A percentile compares a stretch with the other conserved stretches of the same genome.
phyloP scores from a whole-genome alignment of 805 yeast genomes.

The Yamadazyma scolyti region DNA sequence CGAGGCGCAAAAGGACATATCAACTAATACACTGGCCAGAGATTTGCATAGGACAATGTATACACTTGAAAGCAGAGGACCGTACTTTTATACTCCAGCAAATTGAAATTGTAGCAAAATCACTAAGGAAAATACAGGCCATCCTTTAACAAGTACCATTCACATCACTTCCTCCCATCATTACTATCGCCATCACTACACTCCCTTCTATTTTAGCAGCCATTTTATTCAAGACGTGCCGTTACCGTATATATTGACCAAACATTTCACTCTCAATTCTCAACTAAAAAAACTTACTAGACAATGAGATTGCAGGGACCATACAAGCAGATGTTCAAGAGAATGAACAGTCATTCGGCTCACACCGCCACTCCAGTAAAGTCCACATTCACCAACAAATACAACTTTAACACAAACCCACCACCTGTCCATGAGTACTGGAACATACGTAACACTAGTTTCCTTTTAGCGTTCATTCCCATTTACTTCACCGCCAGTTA shows the following conservation, averaged over 20 bases:
- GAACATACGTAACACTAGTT: slow-evolving; percentile 35
- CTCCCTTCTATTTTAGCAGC: too few species aligned
- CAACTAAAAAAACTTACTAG: slow-evolving; percentile 1
- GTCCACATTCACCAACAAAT: slow-evolving; percentile 39
- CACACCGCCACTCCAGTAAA: slow-evolving; percentile 14
- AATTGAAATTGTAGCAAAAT: too few species aligned
- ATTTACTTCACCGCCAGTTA: slow-evolving; percentile 32
- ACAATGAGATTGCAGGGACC: slow-evolving; percentile 9
- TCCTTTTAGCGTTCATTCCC: slow-evolving; percentile 37
- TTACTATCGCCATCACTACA: too few species aligned
- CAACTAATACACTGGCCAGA: too few species aligned
- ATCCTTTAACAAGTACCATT: too few species aligned
- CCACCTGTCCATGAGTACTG: slow-evolving; percentile 46
- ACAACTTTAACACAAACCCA: slow-evolving; percentile 39
- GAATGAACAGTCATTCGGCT: slow-evolving; percentile 14
- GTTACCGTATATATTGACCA: slow-evolving; percentile 4
- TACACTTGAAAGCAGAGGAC: too few species aligned
- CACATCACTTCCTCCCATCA: too few species aligned
- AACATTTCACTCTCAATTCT: slow-evolving; percentile 7
- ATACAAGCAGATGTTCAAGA: slow-evolving; percentile 3
- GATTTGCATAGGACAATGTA: too few species aligned
- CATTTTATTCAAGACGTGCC: too few species aligned
- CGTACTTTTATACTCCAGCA: too few species aligned
- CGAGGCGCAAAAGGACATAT: too few species aligned
- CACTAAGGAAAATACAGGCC: too few species aligned